A percentile compares a stretch with the other conserved stretches of the same genome.
Evolutionary conservation across 164 flowering plant species (phyloP).

Genomic region (Tetrastigma voinierianum): DNA sequence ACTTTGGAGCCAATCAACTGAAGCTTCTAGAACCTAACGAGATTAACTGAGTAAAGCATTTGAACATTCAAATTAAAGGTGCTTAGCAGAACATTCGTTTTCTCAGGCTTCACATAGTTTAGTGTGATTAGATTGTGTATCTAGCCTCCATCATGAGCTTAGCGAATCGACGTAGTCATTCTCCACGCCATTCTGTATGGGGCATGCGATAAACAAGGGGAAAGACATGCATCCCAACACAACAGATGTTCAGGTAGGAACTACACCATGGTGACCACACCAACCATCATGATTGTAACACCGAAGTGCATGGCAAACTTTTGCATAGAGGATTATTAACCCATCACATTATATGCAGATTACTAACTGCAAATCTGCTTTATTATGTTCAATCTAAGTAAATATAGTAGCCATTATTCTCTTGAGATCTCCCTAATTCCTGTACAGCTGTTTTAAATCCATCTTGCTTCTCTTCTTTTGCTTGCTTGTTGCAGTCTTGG

Average conservation of each 20-base stretch:
- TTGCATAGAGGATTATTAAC: not conserved
- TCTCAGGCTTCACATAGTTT: constrained; percentile 9
- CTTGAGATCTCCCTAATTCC: constrained; percentile 46
- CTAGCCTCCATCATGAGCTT: constrained; percentile 12
- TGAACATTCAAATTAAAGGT: too few species aligned
- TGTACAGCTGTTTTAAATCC: constrained; percentile 17
- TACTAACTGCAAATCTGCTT: constrained; percentile 5
- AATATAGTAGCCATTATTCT: constrained; percentile 45
- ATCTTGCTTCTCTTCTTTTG: not conserved
- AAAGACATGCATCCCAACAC: constrained; percentile 7
- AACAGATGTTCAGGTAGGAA: constrained; percentile 14
- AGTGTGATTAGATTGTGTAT: not conserved
- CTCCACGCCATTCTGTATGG: constrained; percentile 22
- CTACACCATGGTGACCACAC: constrained; percentile 1
- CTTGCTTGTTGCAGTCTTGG: not conserved
- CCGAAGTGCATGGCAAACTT: too few species aligned
- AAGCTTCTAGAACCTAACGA: too few species aligned
- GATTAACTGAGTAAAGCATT: too few species aligned
- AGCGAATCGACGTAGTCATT: constrained; percentile 1
- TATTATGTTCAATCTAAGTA: not conserved
- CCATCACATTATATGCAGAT: not conserved
- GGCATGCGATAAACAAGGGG: not conserved
- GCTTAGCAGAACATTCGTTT: not conserved
- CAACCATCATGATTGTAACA: constrained; percentile 2
- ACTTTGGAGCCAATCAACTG: too few species aligned